phyloP scores from a whole-genome alignment of 2,329 filamentous ascomycete genomes.

The Cytospora piceae region DNA sequence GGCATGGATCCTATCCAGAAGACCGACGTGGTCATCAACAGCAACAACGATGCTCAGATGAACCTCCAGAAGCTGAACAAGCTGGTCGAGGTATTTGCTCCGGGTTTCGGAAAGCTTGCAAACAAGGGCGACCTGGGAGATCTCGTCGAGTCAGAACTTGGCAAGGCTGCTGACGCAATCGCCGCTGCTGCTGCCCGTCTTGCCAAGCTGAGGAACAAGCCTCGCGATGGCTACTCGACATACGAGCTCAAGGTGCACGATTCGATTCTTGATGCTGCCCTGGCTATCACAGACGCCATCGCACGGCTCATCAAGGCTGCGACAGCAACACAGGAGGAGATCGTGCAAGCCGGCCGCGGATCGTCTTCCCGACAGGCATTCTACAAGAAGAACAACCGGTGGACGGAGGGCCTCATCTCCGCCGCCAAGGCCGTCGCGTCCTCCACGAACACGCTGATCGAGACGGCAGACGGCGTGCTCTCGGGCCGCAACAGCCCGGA shows the following conservation, averaged over 20 bases:
- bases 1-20: conserved; percentile 89
- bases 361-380: conserved; percentile 88
- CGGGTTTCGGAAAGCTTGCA: conserved; percentile 80
- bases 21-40: conserved; percentile 96
- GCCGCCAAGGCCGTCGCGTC: conserved; percentile 94
- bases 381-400: conserved; percentile 99
- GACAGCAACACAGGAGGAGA: conserved; percentile 91
- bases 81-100: conserved; percentile 87
- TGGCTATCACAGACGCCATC: conserved; percentile 92
- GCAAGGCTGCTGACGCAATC: conserved; percentile 93
- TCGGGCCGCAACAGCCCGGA: conserved; percentile 90
- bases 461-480: conserved; percentile 95
- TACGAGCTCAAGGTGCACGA: conserved; percentile 97
- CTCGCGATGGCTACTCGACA: conserved; percentile 91
- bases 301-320: conserved; percentile 93
- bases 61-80: conserved; percentile 93
- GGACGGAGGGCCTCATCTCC: conserved; percentile 97
- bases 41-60: conserved; percentile 94
- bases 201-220: conserved; percentile 92
- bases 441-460: conserved; percentile 94
- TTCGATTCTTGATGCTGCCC: conserved; percentile 88
- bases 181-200: conserved; percentile 88
- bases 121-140: conserved; percentile 87
- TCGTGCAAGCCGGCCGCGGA: conserved; percentile 89
- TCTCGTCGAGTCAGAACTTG: conserved; percentile 87